Base-by-base conservation (phyloP, 306 rosid genomes). In the Heteromeles arbutifolia region DNA sequence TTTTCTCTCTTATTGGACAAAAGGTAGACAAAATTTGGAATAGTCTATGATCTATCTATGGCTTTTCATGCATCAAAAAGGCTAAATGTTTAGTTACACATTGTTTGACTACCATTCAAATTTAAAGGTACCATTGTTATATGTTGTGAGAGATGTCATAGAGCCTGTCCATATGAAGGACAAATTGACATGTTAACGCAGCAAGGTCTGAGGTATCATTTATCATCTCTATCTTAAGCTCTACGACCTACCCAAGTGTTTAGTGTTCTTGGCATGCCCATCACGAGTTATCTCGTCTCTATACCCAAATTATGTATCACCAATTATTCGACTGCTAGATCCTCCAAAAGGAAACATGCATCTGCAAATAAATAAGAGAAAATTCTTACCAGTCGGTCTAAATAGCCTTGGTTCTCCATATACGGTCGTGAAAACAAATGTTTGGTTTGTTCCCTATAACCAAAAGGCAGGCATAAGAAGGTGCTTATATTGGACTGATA, bases 391-490 rank as follows among this genome's bases (percentile, higher is more conserved):
- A n/a, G 98, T 96, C 64, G 99, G 91, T 79, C 91, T 92, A 84
- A 96, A 96, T 71, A 96, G 85, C 87, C 96, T 96, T 70, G 99
- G 99, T 57, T 82, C 78, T n/a, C 98, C 99, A 84, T 92, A 89
- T 82, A 87, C 70, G 50, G 99, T 96, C 3, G 99, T 92, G 73
- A 96, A 96, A 50, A 96, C 99, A 82, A 96, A 96, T 62, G 97
- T 70, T 80, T 90, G 92, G 78, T 80, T 84, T 45, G 99, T 90
- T 74, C 99, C 99, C 99, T 96, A 56, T 69, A 57, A 83, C 45
- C 74, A 83, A 50, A 26, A 44, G 21, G 29, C 29, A 61, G 21
- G 45, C 13, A n/a, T 43, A 21, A 61, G 61, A 61, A 25, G 56
- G 14, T 17, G 45, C 18, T 74, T 69, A 74, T 2, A 50, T 67